These are phyloP conservation scores for Endotrypanum monterogeii DNA, from an alignment of 208 protist genomes.

Conservation along the genomic window DNA sequence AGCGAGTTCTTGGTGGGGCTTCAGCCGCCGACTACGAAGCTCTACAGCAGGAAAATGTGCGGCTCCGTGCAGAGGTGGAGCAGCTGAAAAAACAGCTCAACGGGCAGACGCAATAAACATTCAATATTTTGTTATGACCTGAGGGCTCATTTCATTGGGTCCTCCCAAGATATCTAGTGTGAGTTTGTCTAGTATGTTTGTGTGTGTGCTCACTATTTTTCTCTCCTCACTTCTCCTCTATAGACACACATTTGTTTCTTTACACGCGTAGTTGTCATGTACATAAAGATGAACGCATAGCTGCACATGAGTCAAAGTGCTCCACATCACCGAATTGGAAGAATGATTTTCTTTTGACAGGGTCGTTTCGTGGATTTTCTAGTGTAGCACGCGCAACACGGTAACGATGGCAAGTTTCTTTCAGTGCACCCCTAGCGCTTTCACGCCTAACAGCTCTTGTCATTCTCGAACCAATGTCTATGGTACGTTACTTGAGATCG, in stretches of 20 bases:
- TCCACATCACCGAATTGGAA: neutral
- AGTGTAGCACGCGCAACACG: neutral
- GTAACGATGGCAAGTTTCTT: neutral
- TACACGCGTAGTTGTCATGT: conserved; percentile 5
- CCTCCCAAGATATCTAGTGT: neutral
- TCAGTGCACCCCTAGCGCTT: neutral
- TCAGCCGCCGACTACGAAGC: conserved; percentile 87
- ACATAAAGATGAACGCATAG: conserved; percentile 2
- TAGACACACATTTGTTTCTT: neutral
- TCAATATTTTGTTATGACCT: neutral
- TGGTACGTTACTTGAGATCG: neutral
- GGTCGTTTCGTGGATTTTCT: neutral
- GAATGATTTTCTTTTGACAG: neutral
- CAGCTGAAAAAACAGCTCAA: conserved; percentile 75
- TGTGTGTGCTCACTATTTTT: neutral
- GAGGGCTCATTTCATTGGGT: neutral
- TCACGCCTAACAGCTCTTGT: neutral
- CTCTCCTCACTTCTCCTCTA: neutral
- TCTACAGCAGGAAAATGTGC: conserved; percentile 84
- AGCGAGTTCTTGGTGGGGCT: conserved; percentile 90
- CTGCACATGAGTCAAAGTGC: neutral
- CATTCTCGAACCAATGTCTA: neutral
- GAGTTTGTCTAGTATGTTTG: neutral
- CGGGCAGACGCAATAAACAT: conserved; percentile 33
- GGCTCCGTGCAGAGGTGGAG: conserved; percentile 83